These are phyloP conservation scores for Chrysochromulina parva DNA, from an alignment of 78 protist genomes.

Conservation along the genomic window DNA sequence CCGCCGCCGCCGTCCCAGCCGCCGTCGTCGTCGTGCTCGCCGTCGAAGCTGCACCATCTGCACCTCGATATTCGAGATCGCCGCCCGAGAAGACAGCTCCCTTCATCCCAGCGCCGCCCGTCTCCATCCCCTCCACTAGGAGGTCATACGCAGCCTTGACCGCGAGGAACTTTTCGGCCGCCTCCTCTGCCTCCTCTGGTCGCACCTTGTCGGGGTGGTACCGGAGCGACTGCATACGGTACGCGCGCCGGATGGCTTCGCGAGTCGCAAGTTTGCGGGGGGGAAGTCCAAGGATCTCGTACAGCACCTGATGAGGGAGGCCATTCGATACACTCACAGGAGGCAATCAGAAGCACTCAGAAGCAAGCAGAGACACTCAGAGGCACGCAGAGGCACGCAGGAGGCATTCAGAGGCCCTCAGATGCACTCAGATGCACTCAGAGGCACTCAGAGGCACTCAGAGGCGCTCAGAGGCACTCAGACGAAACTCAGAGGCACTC, in stretches of 20 bases:
- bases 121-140: conserved; percentile 18
- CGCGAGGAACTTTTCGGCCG: not conserved
- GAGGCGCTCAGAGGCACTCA: no score
- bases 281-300: not conserved
- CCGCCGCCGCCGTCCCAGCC: no score
- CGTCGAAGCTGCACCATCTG: no score
- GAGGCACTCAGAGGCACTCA: no score
- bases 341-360: no score
- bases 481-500: no score
- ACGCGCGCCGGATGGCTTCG: not conserved
- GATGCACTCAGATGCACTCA: no score
- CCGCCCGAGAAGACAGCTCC: conserved; percentile 16
- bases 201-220: not conserved
- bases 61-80: not conserved
- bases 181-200: conserved; percentile 5
- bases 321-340: no score
- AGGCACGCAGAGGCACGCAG: no score
- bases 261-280: not conserved
- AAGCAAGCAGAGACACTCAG: no score
- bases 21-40: no score
- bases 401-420: no score
- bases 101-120: not conserved
- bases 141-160: not conserved
- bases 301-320: not conserved
- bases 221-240: not conserved